Conservation (phyloP, 2,329 filamentous ascomycete species). For the Samsoniella hepiali region DNA sequence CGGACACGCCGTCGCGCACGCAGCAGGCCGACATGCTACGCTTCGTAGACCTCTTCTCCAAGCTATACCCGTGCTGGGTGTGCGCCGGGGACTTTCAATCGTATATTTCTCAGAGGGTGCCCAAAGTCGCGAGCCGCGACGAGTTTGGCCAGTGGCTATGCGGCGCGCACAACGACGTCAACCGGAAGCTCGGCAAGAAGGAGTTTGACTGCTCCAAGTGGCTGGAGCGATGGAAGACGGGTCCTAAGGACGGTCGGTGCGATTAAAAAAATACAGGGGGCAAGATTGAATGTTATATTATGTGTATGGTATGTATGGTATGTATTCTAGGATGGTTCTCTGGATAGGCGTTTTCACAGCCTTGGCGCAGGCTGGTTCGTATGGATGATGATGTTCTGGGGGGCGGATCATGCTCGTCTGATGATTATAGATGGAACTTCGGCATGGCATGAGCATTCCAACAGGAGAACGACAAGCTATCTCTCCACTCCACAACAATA, state of each 20-base stretch:
- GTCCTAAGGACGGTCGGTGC: constrained; percentile 70
- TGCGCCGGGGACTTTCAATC: constrained; percentile 88
- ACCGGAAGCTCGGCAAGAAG: constrained; percentile 84
- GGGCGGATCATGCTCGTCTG: neutral
- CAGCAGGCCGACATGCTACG: constrained; percentile 73
- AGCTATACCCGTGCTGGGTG: constrained; percentile 91
- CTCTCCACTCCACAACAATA: constrained; percentile 2
- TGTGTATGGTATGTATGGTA: constrained; percentile 6
- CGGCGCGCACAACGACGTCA: constrained; percentile 83
- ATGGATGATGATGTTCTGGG: neutral
- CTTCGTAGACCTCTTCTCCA: constrained; percentile 79
- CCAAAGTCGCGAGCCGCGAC: constrained; percentile 55
- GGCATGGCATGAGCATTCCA: neutral
- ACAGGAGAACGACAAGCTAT: neutral
- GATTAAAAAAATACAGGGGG: constrained; percentile 37
- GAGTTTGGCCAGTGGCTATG: constrained; percentile 83
- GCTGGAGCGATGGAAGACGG: constrained; percentile 93
- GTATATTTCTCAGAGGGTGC: constrained; percentile 73
- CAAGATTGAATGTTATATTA: neutral
- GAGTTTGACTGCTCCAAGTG: constrained; percentile 86
- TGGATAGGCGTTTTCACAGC: constrained; percentile 6
- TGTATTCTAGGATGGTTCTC: neutral
- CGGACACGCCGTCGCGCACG: constrained; percentile 59
- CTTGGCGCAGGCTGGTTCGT: neutral
- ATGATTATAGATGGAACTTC: neutral